These are phyloP conservation scores for Favolaschia claudopus DNA, from an alignment of 768 basidiomycete genomes.

Conservation along the genomic window DNA sequence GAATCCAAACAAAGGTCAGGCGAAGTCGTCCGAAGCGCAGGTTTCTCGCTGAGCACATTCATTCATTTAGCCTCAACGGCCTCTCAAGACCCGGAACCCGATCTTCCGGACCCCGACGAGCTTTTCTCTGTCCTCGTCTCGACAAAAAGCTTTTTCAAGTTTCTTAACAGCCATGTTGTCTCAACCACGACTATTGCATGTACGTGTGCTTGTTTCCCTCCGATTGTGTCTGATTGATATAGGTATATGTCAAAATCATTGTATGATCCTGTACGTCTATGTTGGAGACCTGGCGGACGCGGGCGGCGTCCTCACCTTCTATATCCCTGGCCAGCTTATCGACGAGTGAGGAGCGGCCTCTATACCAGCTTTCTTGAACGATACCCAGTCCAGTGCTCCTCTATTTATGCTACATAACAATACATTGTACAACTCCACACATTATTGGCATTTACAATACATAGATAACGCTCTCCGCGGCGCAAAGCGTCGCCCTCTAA, in stretches of 20 bases:
- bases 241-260: slow-evolving; percentile 87
- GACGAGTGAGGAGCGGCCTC: slow-evolving; percentile 7
- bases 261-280: slow-evolving; percentile 89
- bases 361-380: slow-evolving; percentile 13
- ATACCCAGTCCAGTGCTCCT: slow-evolving; percentile 5
- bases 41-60: not conserved
- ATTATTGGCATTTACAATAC: not conserved
- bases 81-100: slow-evolving; percentile 40
- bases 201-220: slow-evolving; percentile 43
- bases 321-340: slow-evolving; percentile 65
- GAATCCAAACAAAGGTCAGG: slow-evolving; percentile 69
- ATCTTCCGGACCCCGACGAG: slow-evolving; percentile 59
- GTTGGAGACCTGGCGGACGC: slow-evolving; percentile 81
- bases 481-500: too few species aligned
- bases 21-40: slow-evolving; percentile 15
- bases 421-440: too few species aligned
- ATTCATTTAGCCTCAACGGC: slow-evolving; percentile 38
- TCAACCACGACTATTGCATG: slow-evolving; percentile 88
- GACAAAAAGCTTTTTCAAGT: slow-evolving; percentile 79
- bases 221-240: not conserved
- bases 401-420: too few species aligned
- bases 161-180: slow-evolving; percentile 80
- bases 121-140: slow-evolving; percentile 75
- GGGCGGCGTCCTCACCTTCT: slow-evolving; percentile 88
- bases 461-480: not conserved